A percentile compares a stretch with the other conserved stretches of the same genome.
These are phyloP conservation scores for Leucaena leucocephala DNA, from an alignment of 306 rosid species.

Conservation along the genomic window DNA sequence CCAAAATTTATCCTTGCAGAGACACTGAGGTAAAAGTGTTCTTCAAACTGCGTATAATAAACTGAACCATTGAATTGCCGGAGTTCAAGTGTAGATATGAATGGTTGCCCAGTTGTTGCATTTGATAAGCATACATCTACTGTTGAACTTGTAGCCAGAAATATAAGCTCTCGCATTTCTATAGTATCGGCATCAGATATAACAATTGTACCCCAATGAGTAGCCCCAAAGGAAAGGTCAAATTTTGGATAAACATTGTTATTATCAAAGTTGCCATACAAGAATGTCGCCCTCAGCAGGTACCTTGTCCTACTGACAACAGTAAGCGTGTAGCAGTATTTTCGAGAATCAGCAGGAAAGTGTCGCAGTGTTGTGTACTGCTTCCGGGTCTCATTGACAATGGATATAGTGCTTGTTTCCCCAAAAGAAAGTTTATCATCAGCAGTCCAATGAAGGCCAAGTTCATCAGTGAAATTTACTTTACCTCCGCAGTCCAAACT, in stretches of 20 bases:
- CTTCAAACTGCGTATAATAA: conserved; percentile 68
- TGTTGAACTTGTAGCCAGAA: conserved; percentile 76
- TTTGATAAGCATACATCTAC: conserved; percentile 88
- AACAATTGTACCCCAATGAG: conserved; percentile 91
- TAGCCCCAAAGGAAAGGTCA: conserved; percentile 89
- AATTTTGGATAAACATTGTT: conserved; percentile 91
- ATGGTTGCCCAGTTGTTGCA: conserved; percentile 96
- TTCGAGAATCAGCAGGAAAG: conserved; percentile 88
- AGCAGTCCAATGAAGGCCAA: conserved; percentile 82
- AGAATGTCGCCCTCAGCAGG: conserved; percentile 81
- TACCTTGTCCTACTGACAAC: conserved; percentile 87
- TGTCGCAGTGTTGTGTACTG: conserved; percentile 75
- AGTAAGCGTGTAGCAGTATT: conserved; percentile 82
- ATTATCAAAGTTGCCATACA: conserved; percentile 90
- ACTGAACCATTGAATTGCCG: conserved; percentile 92
- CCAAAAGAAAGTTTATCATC: conserved; percentile 62
- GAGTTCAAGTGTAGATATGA: conserved; percentile 95
- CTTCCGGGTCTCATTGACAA: conserved; percentile 69
- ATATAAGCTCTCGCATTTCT: conserved; percentile 76
- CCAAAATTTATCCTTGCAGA: conserved; percentile 98
- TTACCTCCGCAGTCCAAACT: conserved; percentile 97
- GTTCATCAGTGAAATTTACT: conserved; percentile 66
- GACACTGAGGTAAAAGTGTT: conserved; percentile 81
- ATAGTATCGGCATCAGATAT: conserved; percentile 75
- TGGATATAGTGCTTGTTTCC: conserved; percentile 57